Evolutionary conservation across 768 basidiomycete species (phyloP), one percentile per base, ranked within the genome.

Genomic region (Leccinellum rugosiceps): DNA sequence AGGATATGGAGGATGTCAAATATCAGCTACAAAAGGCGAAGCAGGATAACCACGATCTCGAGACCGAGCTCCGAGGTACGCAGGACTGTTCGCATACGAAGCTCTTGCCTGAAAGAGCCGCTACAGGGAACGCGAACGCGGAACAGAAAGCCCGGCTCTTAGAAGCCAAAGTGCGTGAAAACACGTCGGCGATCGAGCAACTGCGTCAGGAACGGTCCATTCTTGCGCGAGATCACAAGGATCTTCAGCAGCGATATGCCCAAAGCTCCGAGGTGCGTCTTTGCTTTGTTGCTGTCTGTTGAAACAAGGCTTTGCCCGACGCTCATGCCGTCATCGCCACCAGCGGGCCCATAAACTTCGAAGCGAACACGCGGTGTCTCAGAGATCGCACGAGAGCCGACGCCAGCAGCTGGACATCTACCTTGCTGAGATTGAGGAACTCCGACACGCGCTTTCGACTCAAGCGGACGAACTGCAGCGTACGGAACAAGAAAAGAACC

Each of bases 1-100:
- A 92, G 90, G 90, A 91, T 65, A 90, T 93, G 82, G 83, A 87
- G 25, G 88, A 87, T 51, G 82, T 93, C 44, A 86, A 83, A 61
- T 71, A 79, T 13, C 85, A 93, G 32, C 70, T 92, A 7, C 82
- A 86, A 45, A 78, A 77, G 55, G 75, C 83, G 70, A 93, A 90
- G 72, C 82, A 84, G 57, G 86, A 90, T 64, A 92, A 87, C 60
- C 78, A 83, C 25, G 82, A 83, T 19, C 76, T 94, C 26, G 90
- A 92, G 69, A 78, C 75, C 49, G 90, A 93, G 57, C 77, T 92
- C 45, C 80, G 88, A 74, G 78, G 90, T 88, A 67, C 26, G 80
- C 34, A 65, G 19, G 28, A n/a, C 26, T 3, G 17, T 23, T 30
- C 17, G 53, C 25, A 26, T 30, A 17, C 34, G 7, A 13, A 17